A percentile compares a stretch with the other conserved stretches of the same genome.
Evolutionary conservation across 2,329 filamentous ascomycete genomes (phyloP).

Genomic region (Stagonosporopsis cucurbitacearum): DNA sequence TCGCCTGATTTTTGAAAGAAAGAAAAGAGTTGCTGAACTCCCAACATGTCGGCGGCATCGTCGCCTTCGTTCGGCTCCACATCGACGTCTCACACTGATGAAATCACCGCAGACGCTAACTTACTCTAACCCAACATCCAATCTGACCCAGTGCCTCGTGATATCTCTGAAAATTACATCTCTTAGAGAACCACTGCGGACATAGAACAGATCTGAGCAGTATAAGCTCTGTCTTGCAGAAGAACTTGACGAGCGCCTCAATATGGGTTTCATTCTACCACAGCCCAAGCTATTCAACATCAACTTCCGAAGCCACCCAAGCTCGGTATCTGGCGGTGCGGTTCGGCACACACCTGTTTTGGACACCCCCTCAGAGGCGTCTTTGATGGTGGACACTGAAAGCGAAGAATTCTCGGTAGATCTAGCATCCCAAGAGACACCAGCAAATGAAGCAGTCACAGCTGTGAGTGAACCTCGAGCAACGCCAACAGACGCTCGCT

Average conservation of each 20-base stretch:
- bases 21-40: conserved; percentile 25
- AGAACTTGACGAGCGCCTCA: not conserved
- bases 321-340: not conserved
- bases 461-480: no score
- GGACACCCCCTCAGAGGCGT: not conserved
- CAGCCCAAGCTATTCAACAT: not conserved
- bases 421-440: not conserved
- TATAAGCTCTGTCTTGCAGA: not conserved
- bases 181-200: not conserved
- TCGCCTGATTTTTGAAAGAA: conserved; percentile 28
- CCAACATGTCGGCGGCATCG: not conserved
- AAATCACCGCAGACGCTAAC: not conserved
- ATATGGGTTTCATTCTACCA: not conserved
- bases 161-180: not conserved
- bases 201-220: no score
- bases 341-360: not conserved
- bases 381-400: no score
- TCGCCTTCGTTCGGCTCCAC: not conserved
- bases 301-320: not conserved
- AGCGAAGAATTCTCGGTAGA: not conserved
- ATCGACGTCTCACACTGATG: not conserved
- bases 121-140: not conserved
- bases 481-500: not conserved
- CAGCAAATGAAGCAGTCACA: no score
- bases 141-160: not conserved